Evolutionary conservation across 1,139 yeast species (phyloP), one percentile per base, ranked within the genome.

Genomic region (Kodamaea derodonti): DNA sequence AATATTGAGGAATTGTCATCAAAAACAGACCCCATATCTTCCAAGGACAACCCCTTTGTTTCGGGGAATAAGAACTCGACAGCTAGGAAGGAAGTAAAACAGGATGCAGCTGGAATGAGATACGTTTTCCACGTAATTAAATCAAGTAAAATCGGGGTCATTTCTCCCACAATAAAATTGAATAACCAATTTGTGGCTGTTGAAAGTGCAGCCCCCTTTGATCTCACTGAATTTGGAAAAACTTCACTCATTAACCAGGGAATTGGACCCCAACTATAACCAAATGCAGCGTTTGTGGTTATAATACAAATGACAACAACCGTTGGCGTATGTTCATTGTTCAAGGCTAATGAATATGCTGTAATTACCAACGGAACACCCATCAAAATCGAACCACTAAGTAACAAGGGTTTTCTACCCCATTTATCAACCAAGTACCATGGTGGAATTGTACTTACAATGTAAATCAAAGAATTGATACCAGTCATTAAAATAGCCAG

Each of bases 161-260:
- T 72, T 58, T 86, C 92, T 9, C 97, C 97, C 15, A 88, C 97
- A 31, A 88, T 62, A 65, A 87, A 88, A 60, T 88, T 88, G 63
- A 86, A 88, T n/a, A 86, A 75, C 97, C 97, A 90, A 57, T 88
- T 88, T 8, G 95, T 80, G 1, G 95, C 95, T 0, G 96, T 88
- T 0, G 95, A 82, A 44, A 87, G 64, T 1, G 95, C 87, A 0
- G 96, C 95, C 33, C 95, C 95, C 51, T 88, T 85, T 6, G 95
- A 88, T 40, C 97, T 75, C n/a, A 88, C 88, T 16, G 81, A 69
- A 41, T 85, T 75, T 0, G 97, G 97, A 39, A 90, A 73, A 35
- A 90, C 90, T 62, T 88, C 97, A 31, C 88, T 87, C 62, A 86
- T 82, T 48, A 90, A 70, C 97, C 97, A 88, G 6, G 96, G 95